These are phyloP conservation scores for Aurinia saxatilis DNA, from an alignment of 345 rosid genomes.

Conservation along the genomic window DNA sequence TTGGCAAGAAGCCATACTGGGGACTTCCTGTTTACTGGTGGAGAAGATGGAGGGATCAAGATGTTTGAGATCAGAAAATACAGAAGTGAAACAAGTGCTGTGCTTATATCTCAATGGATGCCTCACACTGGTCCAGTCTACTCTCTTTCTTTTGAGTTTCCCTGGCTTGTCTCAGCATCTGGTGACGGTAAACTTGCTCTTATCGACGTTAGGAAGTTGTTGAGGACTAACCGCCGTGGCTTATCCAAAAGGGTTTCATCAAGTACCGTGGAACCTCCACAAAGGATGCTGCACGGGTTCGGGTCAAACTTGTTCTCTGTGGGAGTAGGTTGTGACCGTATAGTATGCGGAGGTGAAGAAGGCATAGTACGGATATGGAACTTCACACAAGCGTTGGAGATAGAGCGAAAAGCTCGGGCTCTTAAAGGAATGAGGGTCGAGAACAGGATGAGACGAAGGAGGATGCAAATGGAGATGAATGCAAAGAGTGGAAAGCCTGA, in stretches of 20 bases:
- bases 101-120: conserved; percentile 68
- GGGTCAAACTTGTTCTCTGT: conserved; percentile 69
- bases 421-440: conserved; percentile 64
- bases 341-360: conserved; percentile 87
- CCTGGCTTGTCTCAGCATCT: conserved; percentile 96
- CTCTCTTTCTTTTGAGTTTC: conserved; percentile 88
- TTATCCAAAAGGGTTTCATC: conserved; percentile 32
- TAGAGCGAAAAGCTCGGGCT: conserved; percentile 53
- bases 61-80: conserved; percentile 62
- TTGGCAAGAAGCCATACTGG: conserved; percentile 80
- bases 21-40: conserved; percentile 80
- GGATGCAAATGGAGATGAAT: conserved; percentile 61
- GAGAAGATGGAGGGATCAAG: conserved; percentile 86
- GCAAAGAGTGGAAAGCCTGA: conserved; percentile 43
- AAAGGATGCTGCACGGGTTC: conserved; percentile 84
- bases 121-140: conserved; percentile 79
- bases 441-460: conserved; percentile 73
- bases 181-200: conserved; percentile 76
- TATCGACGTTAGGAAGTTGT: conserved; percentile 71
- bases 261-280: conserved; percentile 65
- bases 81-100: conserved; percentile 10
- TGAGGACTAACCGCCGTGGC: conserved; percentile 36
- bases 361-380: conserved; percentile 85
- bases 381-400: conserved; percentile 75
- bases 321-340: conserved; percentile 75